Base-by-base conservation (phyloP, 257 asterid genomes). In the Lavandula angustifolia region DNA sequence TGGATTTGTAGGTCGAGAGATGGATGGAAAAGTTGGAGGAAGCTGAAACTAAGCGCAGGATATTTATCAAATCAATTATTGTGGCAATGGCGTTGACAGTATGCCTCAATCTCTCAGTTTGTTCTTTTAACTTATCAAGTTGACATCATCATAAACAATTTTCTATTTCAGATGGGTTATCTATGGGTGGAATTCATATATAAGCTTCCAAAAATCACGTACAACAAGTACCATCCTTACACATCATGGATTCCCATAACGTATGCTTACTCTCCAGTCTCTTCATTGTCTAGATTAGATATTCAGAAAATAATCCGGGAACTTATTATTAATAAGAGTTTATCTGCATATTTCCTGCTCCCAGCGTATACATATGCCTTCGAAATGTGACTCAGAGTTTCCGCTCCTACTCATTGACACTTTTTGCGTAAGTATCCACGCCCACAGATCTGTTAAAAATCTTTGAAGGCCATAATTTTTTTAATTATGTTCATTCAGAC, bases 21-120 rank as follows among this genome's bases (percentile, higher is more conserved):
- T 88, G 94, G 96, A 84, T 88, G 98, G 98, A 91, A 61, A 91
- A 88, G 69, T 78, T 91, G 82, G 95, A 91, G 86, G 98, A 91
- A 81, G 74, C 88, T 69, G 96, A 91, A 78, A 66, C 60, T 17
- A 91, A 81, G 67, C 89, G 81, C 72, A 80, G 89, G 77, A 80
- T 81, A 79, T 77, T 79, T 22, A 80, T 91, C 68, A 91, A 91
- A 78, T 52, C 86, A 6, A 67, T 72, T 65, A 80, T 81, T 49
- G 77, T 79, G 59, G 79, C 78, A 16, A 63, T 78, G 74, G 68
- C 95, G 55, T 73, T 84, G 76, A 75, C 66, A 71, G 98, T 92
- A 87, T 56, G 70, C 60, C 60, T 62, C 70, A 7, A 12, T 75
- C 74, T 68, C 66, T 71, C 59, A 52, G 31, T 52, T 72, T 38